Conservation (phyloP, 306 rosid species). For the Astragalus membranaceus region DNA sequence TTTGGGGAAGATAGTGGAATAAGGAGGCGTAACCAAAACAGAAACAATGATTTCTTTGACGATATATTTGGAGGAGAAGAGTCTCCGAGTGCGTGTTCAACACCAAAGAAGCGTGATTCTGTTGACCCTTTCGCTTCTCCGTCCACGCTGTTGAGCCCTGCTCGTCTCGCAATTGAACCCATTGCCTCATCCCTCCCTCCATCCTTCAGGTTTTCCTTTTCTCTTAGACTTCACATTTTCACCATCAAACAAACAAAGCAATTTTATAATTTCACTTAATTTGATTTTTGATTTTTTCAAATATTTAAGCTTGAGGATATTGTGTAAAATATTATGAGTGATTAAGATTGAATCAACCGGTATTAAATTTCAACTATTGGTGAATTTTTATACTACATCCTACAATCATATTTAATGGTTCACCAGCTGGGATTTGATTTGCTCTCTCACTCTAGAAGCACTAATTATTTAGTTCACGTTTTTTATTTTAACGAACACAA, state of each 20-base stretch:
- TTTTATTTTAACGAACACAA: too few species aligned
- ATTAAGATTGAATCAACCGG: too few species aligned
- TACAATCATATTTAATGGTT: too few species aligned
- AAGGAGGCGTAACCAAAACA: constrained; percentile 41
- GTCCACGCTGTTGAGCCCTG: constrained; percentile 36
- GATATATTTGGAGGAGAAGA: constrained; percentile 78
- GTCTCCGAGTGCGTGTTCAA: constrained; percentile 28
- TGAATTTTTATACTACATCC: too few species aligned
- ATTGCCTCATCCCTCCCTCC: constrained; percentile 36
- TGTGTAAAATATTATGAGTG: too few species aligned
- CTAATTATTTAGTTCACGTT: too few species aligned
- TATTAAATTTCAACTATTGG: too few species aligned
- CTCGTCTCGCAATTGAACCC: constrained; percentile 37
- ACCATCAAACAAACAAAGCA: background rate
- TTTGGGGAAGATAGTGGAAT: constrained; percentile 53
- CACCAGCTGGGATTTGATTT: too few species aligned
- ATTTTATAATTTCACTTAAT: too few species aligned
- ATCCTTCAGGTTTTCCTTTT: constrained; percentile 49
- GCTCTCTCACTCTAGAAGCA: too few species aligned
- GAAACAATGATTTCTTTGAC: constrained; percentile 50
- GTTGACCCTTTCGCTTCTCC: constrained; percentile 10
- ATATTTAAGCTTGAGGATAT: too few species aligned
- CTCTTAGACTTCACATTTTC: background rate
- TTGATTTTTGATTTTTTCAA: too few species aligned
- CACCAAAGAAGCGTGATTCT: constrained; percentile 45